These are phyloP conservation scores for Rhytidhysteron rufulum DNA, from an alignment of 2,329 filamentous ascomycete genomes.

Conservation along the genomic window DNA sequence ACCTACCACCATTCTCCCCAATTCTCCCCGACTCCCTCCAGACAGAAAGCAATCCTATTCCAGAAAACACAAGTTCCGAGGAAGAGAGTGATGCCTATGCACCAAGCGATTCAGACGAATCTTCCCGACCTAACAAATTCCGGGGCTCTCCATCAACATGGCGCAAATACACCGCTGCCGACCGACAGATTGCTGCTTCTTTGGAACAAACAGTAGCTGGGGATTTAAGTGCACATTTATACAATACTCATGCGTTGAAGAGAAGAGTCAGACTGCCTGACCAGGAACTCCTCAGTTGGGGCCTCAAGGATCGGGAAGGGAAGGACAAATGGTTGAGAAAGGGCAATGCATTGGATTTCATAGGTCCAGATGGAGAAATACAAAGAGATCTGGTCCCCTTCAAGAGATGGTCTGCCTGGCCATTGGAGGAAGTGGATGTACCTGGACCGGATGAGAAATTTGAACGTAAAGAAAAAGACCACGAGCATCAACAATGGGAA, in stretches of 20 bases:
- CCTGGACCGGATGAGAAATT: slow-evolving; percentile 55
- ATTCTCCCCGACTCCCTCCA: background rate
- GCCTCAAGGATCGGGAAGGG: slow-evolving; percentile 32
- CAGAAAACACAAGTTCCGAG: slow-evolving; percentile 3
- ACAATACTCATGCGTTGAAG: slow-evolving; percentile 71
- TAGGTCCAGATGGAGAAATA: slow-evolving; percentile 20
- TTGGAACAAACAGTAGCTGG: slow-evolving; percentile 60
- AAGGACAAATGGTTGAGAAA: slow-evolving; percentile 39
- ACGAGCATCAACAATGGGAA: slow-evolving; percentile 51
- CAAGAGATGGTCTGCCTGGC: slow-evolving; percentile 81
- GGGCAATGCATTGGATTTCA: slow-evolving; percentile 22
- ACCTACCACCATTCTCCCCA: background rate
- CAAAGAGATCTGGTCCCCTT: slow-evolving; percentile 42
- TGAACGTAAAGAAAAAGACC: slow-evolving; percentile 26
- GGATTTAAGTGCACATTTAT: slow-evolving; percentile 73
- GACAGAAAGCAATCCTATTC: slow-evolving; percentile 4
- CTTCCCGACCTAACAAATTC: slow-evolving; percentile 63
- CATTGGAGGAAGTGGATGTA: slow-evolving; percentile 60
- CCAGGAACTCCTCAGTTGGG: slow-evolving; percentile 8
- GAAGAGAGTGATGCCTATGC: slow-evolving; percentile 7
- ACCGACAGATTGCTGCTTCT: slow-evolving; percentile 60
- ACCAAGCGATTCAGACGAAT: slow-evolving; percentile 11
- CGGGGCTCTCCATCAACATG: slow-evolving; percentile 65
- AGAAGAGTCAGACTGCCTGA: slow-evolving; percentile 32
- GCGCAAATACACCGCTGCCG: slow-evolving; percentile 57